These are phyloP conservation scores for Vitis hybrid DNA, from an alignment of 177 flowering plant species.

Conservation along the genomic window DNA sequence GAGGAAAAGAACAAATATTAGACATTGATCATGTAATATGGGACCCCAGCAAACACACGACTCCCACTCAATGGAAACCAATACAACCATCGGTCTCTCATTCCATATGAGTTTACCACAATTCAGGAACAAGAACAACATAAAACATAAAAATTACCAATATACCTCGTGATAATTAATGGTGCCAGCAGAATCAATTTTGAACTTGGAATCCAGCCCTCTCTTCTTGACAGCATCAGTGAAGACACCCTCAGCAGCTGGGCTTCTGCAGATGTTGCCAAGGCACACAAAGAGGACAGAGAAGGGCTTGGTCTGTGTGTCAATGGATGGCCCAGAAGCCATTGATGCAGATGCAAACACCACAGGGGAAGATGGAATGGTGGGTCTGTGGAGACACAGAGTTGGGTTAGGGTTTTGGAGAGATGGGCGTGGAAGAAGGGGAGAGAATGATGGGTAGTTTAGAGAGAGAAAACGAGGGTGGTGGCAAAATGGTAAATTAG, in stretches of 20 bases:
- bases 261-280: slow-evolving; percentile 96
- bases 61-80: no score
- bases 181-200: slow-evolving; percentile 96
- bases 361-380: slow-evolving; percentile 4
- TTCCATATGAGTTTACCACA: background rate
- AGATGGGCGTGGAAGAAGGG: slow-evolving; percentile 12
- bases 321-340: slow-evolving; percentile 43
- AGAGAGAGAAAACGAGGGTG: slow-evolving; percentile 13
- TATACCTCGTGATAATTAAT: slow-evolving; percentile 84
- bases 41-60: no score
- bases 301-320: slow-evolving; percentile 50
- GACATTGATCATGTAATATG: no score
- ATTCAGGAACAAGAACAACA: background rate
- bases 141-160: background rate
- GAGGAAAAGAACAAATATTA: no score
- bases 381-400: slow-evolving; percentile 1
- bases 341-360: slow-evolving; percentile 27
- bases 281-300: slow-evolving; percentile 94
- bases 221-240: slow-evolving; percentile 63
- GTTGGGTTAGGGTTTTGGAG: background rate
- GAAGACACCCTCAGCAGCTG: slow-evolving; percentile 96
- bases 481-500: slow-evolving; percentile 41
- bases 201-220: slow-evolving; percentile 60
- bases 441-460: slow-evolving; percentile 17
- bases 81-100: no score